Percentiles rank a stretch among this genome's conserved stretches.
Conservation (phyloP, 129 eudicot genomes). For the Tagetes patula region DNA sequence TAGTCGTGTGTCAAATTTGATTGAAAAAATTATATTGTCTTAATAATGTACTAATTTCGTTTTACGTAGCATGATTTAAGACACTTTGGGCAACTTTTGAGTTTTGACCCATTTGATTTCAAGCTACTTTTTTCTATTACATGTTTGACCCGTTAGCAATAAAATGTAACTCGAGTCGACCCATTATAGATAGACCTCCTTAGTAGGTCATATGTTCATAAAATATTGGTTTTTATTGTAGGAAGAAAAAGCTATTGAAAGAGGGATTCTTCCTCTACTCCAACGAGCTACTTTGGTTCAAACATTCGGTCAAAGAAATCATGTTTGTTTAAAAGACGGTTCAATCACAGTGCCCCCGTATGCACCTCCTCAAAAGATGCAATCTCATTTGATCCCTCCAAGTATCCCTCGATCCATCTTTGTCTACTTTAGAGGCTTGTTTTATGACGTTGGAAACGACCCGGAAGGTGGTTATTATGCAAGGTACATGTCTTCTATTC, state of each 20-base stretch:
- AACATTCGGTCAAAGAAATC: slow-evolving; percentile 88
- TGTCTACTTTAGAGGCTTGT: slow-evolving; percentile 93
- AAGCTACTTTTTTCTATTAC: neutral
- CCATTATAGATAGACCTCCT: neutral
- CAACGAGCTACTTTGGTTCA: slow-evolving; percentile 92
- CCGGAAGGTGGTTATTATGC: slow-evolving; percentile 99
- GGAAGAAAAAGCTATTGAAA: slow-evolving; percentile 97
- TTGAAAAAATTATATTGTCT: neutral
- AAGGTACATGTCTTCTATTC: slow-evolving; percentile 43
- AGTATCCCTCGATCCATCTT: slow-evolving; percentile 88
- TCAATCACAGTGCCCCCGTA: slow-evolving; percentile 95
- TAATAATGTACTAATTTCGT: neutral
- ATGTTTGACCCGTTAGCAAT: neutral
- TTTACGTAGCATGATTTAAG: neutral
- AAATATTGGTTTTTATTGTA: slow-evolving; percentile 25
- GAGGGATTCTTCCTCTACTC: slow-evolving; percentile 86
- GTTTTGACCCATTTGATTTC: neutral
- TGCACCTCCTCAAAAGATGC: slow-evolving; percentile 97
- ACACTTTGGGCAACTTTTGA: neutral
- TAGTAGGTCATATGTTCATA: neutral
- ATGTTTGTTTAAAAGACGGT: slow-evolving; percentile 87
- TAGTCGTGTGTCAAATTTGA: neutral
- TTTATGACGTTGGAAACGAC: slow-evolving; percentile 93
- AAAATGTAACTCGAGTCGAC: neutral
- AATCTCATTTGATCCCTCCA: slow-evolving; percentile 88